phyloP scores from a whole-genome alignment of 192 early-diverging fungal species.

The Funneliformis geosporum region DNA sequence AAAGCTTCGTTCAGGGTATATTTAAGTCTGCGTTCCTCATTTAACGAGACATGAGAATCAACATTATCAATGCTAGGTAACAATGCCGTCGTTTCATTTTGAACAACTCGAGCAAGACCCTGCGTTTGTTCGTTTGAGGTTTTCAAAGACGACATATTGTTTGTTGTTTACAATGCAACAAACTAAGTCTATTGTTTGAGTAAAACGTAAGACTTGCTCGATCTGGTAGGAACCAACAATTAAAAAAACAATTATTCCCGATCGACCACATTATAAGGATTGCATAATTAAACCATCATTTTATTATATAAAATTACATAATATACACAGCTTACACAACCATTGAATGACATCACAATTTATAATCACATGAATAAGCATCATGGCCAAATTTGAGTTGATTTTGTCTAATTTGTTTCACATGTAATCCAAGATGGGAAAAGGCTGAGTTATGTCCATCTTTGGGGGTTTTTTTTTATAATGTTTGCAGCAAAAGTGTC shows the following conservation, averaged over 20 bases:
- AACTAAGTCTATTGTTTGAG: neutral
- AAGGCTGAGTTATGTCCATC: neutral
- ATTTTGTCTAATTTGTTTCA: neutral
- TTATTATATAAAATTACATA: neutral
- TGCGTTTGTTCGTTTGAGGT: neutral
- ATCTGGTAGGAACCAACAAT: neutral
- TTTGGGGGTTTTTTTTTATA: neutral
- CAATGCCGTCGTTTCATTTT: neutral
- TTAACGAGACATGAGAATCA: neutral
- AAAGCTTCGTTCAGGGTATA: constrained; percentile 7
- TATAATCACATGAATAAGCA: neutral
- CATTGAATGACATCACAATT: neutral
- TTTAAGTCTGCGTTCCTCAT: no score
- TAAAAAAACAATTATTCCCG: neutral
- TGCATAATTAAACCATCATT: neutral
- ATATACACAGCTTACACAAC: neutral
- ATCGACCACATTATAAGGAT: neutral
- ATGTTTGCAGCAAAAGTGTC: neutral
- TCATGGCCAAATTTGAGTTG: neutral
- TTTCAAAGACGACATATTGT: neutral
- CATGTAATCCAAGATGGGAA: neutral
- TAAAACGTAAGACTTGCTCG: neutral
- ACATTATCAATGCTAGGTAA: neutral
- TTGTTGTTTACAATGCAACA: neutral
- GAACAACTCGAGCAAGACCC: neutral